These are phyloP conservation scores for Hyaloscypha finlandica DNA, from an alignment of 495 filamentous ascomycete genomes.

Conservation along the genomic window DNA sequence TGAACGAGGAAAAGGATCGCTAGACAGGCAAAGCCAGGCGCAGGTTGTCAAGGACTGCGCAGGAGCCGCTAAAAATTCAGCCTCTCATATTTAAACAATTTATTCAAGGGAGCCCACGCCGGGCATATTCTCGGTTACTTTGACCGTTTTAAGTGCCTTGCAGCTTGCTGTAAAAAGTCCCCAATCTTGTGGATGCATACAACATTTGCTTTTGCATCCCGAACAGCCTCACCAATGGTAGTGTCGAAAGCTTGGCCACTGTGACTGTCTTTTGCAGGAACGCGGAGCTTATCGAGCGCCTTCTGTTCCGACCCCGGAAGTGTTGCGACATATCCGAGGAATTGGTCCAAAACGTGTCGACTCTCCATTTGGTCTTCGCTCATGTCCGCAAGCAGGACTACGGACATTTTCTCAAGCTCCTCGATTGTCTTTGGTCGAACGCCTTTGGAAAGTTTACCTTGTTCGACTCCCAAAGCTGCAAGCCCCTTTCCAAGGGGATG, in stretches of 20 bases:
- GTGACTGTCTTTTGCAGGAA: constrained; percentile 42
- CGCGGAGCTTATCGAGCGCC: constrained; percentile 37
- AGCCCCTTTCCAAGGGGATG: constrained; percentile 37
- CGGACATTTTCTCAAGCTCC: constrained; percentile 36
- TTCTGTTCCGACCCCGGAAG: constrained; percentile 40
- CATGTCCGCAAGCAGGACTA: constrained; percentile 37
- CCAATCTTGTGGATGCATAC: constrained; percentile 45
- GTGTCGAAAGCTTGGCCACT: constrained; percentile 41
- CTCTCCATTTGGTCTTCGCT: constrained; percentile 34
- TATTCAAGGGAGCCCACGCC: background rate
- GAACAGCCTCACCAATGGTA: constrained; percentile 41
- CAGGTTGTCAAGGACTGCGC: background rate
- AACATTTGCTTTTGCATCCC: constrained; percentile 39
- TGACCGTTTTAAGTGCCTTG: constrained; percentile 6
- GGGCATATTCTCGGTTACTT: background rate
- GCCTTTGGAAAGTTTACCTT: constrained; percentile 39
- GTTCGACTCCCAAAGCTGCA: constrained; percentile 34
- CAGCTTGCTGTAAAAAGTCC: constrained; percentile 42
- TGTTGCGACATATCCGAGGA: constrained; percentile 39
- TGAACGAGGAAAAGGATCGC: background rate
- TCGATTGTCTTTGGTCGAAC: constrained; percentile 40
- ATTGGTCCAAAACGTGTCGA: constrained; percentile 39
- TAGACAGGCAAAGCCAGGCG: background rate
- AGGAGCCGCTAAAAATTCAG: background rate
- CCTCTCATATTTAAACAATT: background rate